Percentiles rank a stretch among this genome's conserved stretches.
These are phyloP conservation scores for Zychaea mexicana DNA, from an alignment of 371 early-diverging fungal species.

Conservation along the genomic window DNA sequence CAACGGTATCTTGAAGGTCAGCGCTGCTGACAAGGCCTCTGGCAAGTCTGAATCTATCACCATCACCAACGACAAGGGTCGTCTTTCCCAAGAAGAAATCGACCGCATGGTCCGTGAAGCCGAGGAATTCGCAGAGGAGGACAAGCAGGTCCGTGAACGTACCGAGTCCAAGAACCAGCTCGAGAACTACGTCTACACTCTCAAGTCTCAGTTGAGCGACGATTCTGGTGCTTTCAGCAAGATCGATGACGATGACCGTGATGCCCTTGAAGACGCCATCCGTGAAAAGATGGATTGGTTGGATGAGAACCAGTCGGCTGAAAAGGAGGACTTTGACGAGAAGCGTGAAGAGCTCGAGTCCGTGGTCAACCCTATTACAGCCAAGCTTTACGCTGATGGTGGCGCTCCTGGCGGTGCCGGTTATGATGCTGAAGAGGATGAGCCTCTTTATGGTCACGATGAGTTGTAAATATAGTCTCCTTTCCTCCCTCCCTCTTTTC, in stretches of 20 bases:
- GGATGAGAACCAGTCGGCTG: slow-evolving; percentile 69
- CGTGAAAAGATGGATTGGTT: slow-evolving; percentile 85
- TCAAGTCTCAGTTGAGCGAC: slow-evolving; percentile 82
- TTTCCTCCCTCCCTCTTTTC: no score
- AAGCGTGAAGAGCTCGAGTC: slow-evolving; percentile 85
- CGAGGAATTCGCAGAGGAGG: slow-evolving; percentile 87
- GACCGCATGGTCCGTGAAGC: slow-evolving; percentile 95
- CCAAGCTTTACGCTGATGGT: slow-evolving; percentile 76
- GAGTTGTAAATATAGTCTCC: slow-evolving; percentile 69
- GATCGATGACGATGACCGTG: slow-evolving; percentile 81
- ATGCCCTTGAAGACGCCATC: slow-evolving; percentile 89
- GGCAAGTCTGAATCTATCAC: slow-evolving; percentile 93
- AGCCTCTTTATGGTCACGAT: slow-evolving; percentile 74
- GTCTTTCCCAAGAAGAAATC: slow-evolving; percentile 93
- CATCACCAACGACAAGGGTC: slow-evolving; percentile 96
- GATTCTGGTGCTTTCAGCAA: slow-evolving; percentile 67
- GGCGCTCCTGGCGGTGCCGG: slow-evolving; percentile 46
- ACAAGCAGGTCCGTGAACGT: slow-evolving; percentile 81
- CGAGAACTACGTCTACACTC: slow-evolving; percentile 81
- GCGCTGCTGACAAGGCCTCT: slow-evolving; percentile 96
- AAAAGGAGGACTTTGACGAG: slow-evolving; percentile 81
- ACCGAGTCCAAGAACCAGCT: slow-evolving; percentile 87
- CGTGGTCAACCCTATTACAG: slow-evolving; percentile 86
- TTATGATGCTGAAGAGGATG: slow-evolving; percentile 39
- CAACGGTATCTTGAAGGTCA: slow-evolving; percentile 97